Conservation (phyloP, 345 rosid species). For the Pseudoturritis turrita region DNA sequence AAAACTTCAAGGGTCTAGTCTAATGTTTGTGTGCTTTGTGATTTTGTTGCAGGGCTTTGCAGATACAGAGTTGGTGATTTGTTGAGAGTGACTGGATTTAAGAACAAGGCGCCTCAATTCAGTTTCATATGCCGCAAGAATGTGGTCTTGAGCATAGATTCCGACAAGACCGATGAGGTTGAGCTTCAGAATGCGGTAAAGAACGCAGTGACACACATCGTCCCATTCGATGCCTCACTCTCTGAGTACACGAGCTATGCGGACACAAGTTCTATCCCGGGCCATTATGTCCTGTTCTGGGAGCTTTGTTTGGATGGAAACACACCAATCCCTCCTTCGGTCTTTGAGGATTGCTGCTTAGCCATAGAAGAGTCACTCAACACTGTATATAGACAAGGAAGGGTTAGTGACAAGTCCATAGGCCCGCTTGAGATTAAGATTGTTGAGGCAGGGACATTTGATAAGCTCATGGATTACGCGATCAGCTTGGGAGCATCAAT, state of each 20-base stretch:
- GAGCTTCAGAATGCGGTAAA: conserved; percentile 89
- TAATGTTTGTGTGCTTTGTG: not conserved
- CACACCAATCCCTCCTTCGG: conserved; percentile 84
- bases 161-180: conserved; percentile 96
- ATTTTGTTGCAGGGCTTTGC: conserved; percentile 54
- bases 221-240: conserved; percentile 67
- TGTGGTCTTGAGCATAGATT: conserved; percentile 84
- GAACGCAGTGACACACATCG: conserved; percentile 75
- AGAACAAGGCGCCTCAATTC: conserved; percentile 96
- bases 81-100: conserved; percentile 85
- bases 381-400: conserved; percentile 90
- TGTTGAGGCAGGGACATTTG: conserved; percentile 86
- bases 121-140: conserved; percentile 91
- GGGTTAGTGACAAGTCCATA: conserved; percentile 80
- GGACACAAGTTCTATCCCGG: conserved; percentile 69
- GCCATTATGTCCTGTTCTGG: conserved; percentile 91
- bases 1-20: not conserved
- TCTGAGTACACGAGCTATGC: conserved; percentile 90
- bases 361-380: conserved; percentile 81
- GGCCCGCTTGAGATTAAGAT: conserved; percentile 92
- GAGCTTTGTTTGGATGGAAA: conserved; percentile 63
- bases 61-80: conserved; percentile 93
- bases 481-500: conserved; percentile 91
- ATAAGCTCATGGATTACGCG: conserved; percentile 96
- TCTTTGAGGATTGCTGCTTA: conserved; percentile 88